Conservation (phyloP, 257 asterid species). For the Solanum virginianum region DNA sequence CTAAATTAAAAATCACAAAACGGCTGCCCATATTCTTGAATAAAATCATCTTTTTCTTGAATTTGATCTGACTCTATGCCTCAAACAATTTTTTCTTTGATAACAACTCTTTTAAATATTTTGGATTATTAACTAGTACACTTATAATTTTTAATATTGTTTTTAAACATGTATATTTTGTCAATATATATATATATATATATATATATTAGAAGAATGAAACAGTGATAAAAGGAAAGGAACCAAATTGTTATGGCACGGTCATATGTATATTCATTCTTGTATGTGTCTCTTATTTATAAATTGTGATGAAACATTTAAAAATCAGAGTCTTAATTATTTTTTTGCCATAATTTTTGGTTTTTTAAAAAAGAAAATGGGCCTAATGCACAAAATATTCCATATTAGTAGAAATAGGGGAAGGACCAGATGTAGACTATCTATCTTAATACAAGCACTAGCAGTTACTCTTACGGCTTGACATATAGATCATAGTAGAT, state of each 20-base stretch:
- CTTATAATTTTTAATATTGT: neutral
- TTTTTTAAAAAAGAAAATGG: too few species aligned
- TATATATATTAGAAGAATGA: too few species aligned
- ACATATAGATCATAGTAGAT: too few species aligned
- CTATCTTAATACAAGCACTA: too few species aligned
- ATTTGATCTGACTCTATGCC: neutral
- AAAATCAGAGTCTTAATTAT: neutral
- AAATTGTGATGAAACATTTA: neutral
- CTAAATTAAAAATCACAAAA: neutral
- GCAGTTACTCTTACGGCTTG: too few species aligned
- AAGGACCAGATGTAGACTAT: neutral
- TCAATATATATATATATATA: too few species aligned
- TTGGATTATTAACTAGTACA: neutral
- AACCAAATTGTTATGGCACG: too few species aligned
- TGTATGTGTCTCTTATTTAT: neutral
- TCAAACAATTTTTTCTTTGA: neutral
- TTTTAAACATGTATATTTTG: neutral
- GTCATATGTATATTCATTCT: neutral
- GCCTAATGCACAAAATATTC: neutral
- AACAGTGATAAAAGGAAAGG: too few species aligned
- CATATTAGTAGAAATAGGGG: neutral
- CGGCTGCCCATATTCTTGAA: too few species aligned
- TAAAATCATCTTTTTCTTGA: too few species aligned
- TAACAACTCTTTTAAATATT: neutral
- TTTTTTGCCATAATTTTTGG: neutral